Evolutionary conservation across 176 grass and related monocot genomes (phyloP).

Genomic region (Triticum turgidum): DNA sequence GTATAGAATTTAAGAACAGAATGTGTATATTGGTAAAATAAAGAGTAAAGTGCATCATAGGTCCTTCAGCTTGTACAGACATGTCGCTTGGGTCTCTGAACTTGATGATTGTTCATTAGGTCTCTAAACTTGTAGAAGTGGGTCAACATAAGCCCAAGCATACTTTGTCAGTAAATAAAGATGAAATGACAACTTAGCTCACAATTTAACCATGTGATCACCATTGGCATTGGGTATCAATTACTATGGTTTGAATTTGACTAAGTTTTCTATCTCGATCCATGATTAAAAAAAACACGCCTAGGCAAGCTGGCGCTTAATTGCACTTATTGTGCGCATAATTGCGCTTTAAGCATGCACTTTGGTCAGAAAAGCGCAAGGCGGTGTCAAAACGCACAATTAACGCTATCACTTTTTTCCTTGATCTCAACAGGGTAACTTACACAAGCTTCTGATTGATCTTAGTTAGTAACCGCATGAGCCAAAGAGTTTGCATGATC

Average conservation of each 20-base stretch:
- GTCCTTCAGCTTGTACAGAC: not conserved
- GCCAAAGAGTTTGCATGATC: not conserved
- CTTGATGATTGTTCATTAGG: not conserved
- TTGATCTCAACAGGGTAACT: not conserved
- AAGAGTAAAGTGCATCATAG: not conserved
- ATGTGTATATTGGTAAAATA: constrained; percentile 20
- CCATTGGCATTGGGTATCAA: not conserved
- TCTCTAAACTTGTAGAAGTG: constrained; percentile 1
- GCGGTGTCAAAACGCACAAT: too few relatives aligned
- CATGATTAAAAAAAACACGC: too few relatives aligned
- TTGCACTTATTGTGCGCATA: too few relatives aligned
- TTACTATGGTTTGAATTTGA: not conserved
- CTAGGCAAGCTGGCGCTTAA: too few relatives aligned
- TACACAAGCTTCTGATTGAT: not conserved
- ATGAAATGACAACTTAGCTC: not conserved
- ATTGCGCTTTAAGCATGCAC: too few relatives aligned
- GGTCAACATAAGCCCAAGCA: constrained; percentile 1
- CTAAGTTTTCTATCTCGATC: not conserved
- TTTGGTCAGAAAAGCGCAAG: too few relatives aligned
- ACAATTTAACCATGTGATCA: not conserved
- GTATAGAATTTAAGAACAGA: constrained; percentile 10
- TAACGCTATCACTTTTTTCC: too few relatives aligned
- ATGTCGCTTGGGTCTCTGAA: constrained; percentile 3
- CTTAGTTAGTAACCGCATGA: not conserved
- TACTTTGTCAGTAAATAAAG: not conserved